Evolutionary conservation across 306 rosid species (phyloP).

Genomic region (Glycyrrhiza uralensis): DNA sequence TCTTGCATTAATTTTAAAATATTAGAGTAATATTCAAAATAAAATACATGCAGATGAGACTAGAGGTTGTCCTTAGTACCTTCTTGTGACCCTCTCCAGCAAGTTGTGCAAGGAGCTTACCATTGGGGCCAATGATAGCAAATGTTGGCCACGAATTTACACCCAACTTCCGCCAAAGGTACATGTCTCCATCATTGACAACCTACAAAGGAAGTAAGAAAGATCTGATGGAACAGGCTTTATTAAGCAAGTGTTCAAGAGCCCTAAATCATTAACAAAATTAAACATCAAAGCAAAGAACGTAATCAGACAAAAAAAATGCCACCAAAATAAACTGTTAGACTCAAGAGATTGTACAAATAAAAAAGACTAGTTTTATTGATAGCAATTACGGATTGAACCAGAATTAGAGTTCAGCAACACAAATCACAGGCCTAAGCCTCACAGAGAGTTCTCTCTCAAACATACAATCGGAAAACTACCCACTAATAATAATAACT

Average conservation of each 20-base stretch:
- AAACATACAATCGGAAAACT: background rate
- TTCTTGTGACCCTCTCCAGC: constrained; percentile 91
- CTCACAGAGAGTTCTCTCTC: background rate
- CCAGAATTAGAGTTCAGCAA: constrained; percentile 4
- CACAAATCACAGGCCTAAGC: background rate
- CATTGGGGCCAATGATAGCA: constrained; percentile 78
- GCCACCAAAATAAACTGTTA: constrained; percentile 10
- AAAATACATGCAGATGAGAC: background rate
- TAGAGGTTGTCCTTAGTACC: constrained; percentile 46
- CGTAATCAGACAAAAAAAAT: background rate
- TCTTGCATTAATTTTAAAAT: background rate
- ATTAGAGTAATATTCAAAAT: background rate
- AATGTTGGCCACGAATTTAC: constrained; percentile 97
- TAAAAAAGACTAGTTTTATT: background rate
- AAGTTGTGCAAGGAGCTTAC: constrained; percentile 86
- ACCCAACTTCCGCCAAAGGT: constrained; percentile 86
- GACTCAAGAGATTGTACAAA: background rate
- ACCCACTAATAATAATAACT: background rate
- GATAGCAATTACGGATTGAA: background rate
- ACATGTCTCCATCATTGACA: constrained; percentile 96
- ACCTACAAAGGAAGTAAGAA: constrained; percentile 50
- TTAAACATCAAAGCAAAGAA: constrained; percentile 7
- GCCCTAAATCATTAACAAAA: background rate
- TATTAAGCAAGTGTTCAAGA: constrained; percentile 11
- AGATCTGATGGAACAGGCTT: background rate